Evolutionary conservation across 2,329 filamentous ascomycete genomes (phyloP), one percentile per base, ranked within the genome.

Genomic region (Fonsecaea pedrosoi): DNA sequence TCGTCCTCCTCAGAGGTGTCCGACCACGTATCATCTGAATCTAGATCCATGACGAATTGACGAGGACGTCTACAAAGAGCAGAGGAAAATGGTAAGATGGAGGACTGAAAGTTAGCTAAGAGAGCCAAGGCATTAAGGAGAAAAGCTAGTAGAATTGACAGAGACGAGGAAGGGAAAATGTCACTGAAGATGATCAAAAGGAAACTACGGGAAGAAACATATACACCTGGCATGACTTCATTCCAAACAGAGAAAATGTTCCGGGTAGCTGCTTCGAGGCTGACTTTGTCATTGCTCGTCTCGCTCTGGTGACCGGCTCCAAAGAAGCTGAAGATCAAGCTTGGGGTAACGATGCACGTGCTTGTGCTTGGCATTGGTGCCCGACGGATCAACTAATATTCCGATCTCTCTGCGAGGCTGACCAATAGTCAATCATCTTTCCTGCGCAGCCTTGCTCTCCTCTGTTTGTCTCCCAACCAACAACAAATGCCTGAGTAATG

Each of bases 11-110:
- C 54, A 21, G 53, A 56, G 25, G 55, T 66, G 15, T 64, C 66
- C 9, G 68, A 68, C 68, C 68, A 70, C 2, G 40, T 50, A 9
- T 68, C 65, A 25, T 70, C 65, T n/a, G 55, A 37, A 7, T 56
- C 58, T 10, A 42, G 25, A 30, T 62, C 40, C 56, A 65, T 68
- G 35, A 13, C 53, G 30, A 8, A 8, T 10, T 48, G 60, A 30
- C 3, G 2, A 25, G 40, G 35, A 2, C 25, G 34, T 37, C 18
- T 10, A 54, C 12, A 54, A 18, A 54, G 21, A 35, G 50, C 32
- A 10, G 35, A n/a, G 9, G 25, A 42, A 42, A 5, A 32, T 4
- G 59, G 21, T 8, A n/a, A 54, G 18, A 25, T n/a, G 42, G 34
- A 58, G 35, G 59, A 62, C 34, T 60, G 6, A 3, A n/a, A 3